Conservation (phyloP, 352 stramenopile species). For the Globisporangium canariense region DNA sequence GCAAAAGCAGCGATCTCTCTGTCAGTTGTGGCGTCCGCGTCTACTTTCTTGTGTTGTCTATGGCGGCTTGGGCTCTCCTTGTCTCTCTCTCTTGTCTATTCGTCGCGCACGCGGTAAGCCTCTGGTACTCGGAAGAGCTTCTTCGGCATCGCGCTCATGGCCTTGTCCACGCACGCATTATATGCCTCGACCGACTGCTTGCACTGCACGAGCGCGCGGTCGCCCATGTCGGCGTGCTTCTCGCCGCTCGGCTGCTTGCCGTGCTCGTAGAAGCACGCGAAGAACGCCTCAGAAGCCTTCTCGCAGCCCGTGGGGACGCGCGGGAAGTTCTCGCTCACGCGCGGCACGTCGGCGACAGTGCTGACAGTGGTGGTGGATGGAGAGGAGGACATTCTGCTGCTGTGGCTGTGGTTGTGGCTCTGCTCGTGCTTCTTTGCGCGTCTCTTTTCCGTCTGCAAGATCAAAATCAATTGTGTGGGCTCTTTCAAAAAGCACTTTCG, state of each 20-base stretch:
- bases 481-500: conserved; percentile 16
- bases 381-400: conserved; percentile 10
- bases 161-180: conserved; percentile 70
- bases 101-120: conserved; percentile 68
- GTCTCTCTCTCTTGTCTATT: conserved; percentile 13
- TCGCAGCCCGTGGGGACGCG: conserved; percentile 70
- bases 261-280: conserved; percentile 79
- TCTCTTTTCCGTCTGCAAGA: conserved; percentile 3
- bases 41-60: not conserved
- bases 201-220: conserved; percentile 59
- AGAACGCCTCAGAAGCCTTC: conserved; percentile 66
- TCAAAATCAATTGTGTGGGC: conserved; percentile 13
- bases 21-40: not conserved
- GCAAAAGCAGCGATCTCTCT: not conserved
- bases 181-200: conserved; percentile 55
- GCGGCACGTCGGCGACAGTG: conserved; percentile 24
- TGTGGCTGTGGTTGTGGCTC: not conserved
- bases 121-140: conserved; percentile 81
- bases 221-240: conserved; percentile 59
- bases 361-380: conserved; percentile 4
- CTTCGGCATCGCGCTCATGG: conserved; percentile 50
- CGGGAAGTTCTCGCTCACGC: conserved; percentile 75
- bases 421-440: conserved; percentile 5
- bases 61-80: not conserved
- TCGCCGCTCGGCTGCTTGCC: conserved; percentile 63